A percentile compares a stretch with the other conserved stretches of the same genome.
Evolutionary conservation across 768 basidiomycete species (phyloP).

Genomic region (Mycena vulgaris): DNA sequence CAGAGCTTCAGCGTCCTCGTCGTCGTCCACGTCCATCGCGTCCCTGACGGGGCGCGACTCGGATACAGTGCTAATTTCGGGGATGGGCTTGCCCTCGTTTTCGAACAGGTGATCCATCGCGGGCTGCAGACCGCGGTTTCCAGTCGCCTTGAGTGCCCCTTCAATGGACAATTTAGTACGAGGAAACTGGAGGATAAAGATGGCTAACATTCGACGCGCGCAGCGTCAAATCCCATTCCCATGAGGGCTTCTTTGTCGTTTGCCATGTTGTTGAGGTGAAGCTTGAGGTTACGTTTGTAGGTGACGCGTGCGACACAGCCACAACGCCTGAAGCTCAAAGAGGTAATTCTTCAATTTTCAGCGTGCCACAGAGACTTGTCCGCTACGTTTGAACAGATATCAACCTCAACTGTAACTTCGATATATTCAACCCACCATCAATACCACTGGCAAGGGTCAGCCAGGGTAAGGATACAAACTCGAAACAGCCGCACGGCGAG

Average conservation of each 20-base stretch:
- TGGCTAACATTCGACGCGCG: conserved; percentile 86
- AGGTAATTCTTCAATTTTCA: too few relatives aligned
- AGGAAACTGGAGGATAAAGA: conserved; percentile 23
- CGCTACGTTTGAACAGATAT: too few relatives aligned
- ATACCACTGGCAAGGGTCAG: too few relatives aligned
- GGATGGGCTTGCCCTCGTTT: conserved; percentile 83
- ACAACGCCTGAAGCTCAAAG: not conserved
- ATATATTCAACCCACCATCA: too few relatives aligned
- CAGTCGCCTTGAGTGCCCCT: conserved; percentile 94
- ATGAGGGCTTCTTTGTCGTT: conserved; percentile 83
- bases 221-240: conserved; percentile 89
- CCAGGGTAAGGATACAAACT: too few relatives aligned
- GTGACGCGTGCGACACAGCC: not conserved
- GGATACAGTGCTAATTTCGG: conserved; percentile 67
- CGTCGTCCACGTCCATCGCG: conserved; percentile 73
- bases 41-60: conserved; percentile 47
- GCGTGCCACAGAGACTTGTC: too few relatives aligned
- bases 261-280: conserved; percentile 54
- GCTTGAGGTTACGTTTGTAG: not conserved
- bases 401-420: too few relatives aligned
- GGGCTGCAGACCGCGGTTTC: conserved; percentile 87
- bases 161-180: conserved; percentile 31
- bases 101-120: conserved; percentile 93
- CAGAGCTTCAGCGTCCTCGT: conserved; percentile 80
- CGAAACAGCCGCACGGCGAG: too few relatives aligned